Evolutionary conservation across 2,329 filamentous ascomycete genomes (phyloP), one percentile per base, ranked within the genome.

Genomic region (Sporothrix pseudoabietina): DNA sequence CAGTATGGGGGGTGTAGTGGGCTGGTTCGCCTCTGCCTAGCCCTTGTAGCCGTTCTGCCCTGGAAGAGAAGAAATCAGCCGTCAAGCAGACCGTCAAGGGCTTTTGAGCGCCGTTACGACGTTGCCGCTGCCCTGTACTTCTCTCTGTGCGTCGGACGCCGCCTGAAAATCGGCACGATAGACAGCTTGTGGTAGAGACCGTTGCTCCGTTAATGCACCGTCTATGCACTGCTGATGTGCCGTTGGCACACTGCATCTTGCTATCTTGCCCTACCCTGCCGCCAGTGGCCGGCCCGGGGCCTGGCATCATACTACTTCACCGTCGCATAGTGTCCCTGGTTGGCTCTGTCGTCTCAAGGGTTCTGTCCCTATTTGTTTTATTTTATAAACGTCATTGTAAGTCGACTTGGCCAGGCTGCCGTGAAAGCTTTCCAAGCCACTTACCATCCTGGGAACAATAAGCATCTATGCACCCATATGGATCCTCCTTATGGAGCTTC

Each of bases 241-340:
- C 59, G 39, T n/a, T 65, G 59, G n/a, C 32, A 44, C n/a, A 19
- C 35, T 22, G 19, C 7, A 22, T 44, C 35, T 65, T 9, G 35
- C 12, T n/a, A 22, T 63, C 35, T 63, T 26, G 12, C 59, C 59
- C 59, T 65, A 12, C n/a, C 14, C 39, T 65, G 4, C 59, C 59
- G 59, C 9, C 35, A 26, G 39, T 65, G n/a, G 59, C 59, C 35
- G 59, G 35, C 35, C 35, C 59, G 59, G 35, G 9, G n/a, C 35
- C 59, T 65, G 35, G 35, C 59, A 65, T 65, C 59, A 59, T 59
- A 59, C 55, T 59, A 35, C 55, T 59, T 44, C 59, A 65, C 8
- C n/a, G 35, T 65, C 35, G n/a, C n/a, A 65, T 14, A 8, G 59
- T 44, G 19, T 44, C 9, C 12, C 19, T 6, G 39, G 35, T 26